Evolutionary conservation across 306 rosid genomes (phyloP), one percentile per base, ranked within the genome.

Genomic region (Vigna mungo): DNA sequence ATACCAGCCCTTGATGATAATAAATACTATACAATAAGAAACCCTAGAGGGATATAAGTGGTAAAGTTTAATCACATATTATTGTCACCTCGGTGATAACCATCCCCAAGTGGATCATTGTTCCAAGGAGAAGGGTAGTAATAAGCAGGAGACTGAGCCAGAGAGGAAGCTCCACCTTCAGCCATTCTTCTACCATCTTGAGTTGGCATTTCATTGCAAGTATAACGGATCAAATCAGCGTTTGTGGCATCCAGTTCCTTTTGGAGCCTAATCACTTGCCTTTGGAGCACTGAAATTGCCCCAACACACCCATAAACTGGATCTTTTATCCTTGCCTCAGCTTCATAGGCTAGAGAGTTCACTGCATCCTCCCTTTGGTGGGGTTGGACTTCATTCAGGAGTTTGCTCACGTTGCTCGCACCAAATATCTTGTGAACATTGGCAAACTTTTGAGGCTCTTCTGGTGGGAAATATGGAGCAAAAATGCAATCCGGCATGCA

Each of bases 221-320:
- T 86, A 6, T 85, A 93, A 1, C 94, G 86, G 34, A 93, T 77
- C 78, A 93, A 79, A 72, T 93, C 88, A 2, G 96, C 97, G 15
- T 91, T 91, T 5, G 98, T 93, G 6, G 91, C 90, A 59, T 93
- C 98, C 3, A 93, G 85, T 60, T 93, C 98, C 87, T 91, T 93
- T 27, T 93, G 97, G 43, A 93, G 96, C 78, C 93, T 84, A 62
- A 91, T 79, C 37, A 93, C 90, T 71, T 93, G 97, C 60, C 98
- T 77, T 53, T 93, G 98, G 44, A 93, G 98, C 36, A 93, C 89
- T 0, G 97, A 93, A 62, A 93, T 91, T 20, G 93, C 94, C 4
- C 93, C 98, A 5, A 93, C 97, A 48, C 97, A 91, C 18, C 98
- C 98, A 65, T 93, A 93, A 10, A 91, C 96, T 0, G 97, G 98